Evolutionary conservation across 768 basidiomycete species (phyloP).

Genomic region (Suillus placidus): DNA sequence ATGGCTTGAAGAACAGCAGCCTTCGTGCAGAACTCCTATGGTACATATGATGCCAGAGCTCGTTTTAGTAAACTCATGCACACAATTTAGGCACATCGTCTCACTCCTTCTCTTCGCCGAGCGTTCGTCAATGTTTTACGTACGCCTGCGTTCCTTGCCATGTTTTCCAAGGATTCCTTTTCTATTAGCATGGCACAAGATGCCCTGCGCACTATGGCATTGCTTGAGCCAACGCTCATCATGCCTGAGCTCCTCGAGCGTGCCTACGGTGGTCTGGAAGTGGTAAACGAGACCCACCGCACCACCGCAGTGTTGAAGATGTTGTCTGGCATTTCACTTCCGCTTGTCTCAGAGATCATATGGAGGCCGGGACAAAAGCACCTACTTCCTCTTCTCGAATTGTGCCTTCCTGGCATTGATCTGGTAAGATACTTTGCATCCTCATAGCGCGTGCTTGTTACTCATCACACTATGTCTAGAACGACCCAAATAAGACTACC

Average conservation of each 20-base stretch:
- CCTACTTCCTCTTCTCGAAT: constrained; percentile 81
- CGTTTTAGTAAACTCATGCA: constrained; percentile 5
- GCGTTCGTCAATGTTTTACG: constrained; percentile 80
- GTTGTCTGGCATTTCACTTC: constrained; percentile 74
- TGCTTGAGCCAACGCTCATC: constrained; percentile 80
- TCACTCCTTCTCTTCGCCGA: constrained; percentile 80
- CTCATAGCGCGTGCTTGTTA: neutral
- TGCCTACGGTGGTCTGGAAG: constrained; percentile 89
- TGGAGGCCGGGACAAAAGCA: constrained; percentile 91
- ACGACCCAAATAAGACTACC: constrained; percentile 79
- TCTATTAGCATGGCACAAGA: constrained; percentile 83
- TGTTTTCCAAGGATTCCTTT: constrained; percentile 85
- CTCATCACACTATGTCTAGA: constrained; percentile 43
- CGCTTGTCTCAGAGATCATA: constrained; percentile 72
- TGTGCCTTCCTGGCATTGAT: constrained; percentile 92
- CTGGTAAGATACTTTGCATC: constrained; percentile 48
- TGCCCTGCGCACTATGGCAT: constrained; percentile 74
- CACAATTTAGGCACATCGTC: constrained; percentile 58
- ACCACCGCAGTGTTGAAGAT: constrained; percentile 90
- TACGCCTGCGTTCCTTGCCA: constrained; percentile 86
- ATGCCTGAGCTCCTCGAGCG: constrained; percentile 92
- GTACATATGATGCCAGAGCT: constrained; percentile 36
- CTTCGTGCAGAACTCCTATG: constrained; percentile 76
- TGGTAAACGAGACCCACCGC: constrained; percentile 92
- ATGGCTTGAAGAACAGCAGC: constrained; percentile 75